phyloP scores from a whole-genome alignment of 2,329 filamentous ascomycete genomes.

The Xylariaceae sp. region DNA sequence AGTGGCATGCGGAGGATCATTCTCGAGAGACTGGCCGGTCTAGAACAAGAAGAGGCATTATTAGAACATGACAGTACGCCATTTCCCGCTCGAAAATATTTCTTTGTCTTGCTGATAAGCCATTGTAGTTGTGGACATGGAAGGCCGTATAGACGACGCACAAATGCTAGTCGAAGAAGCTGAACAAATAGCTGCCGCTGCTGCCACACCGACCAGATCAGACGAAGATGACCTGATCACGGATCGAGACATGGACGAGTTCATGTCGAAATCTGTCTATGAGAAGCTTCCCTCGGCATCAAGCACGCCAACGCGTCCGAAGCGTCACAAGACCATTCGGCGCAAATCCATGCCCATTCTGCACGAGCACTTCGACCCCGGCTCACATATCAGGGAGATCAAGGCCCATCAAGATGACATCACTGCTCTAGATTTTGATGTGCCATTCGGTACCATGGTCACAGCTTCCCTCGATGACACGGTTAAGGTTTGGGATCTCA shows the following conservation, averaged over 20 bases:
- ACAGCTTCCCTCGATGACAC: conserved; percentile 90
- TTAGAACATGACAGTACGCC: conserved; percentile 79
- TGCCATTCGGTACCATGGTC: conserved; percentile 93
- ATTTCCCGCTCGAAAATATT: neutral
- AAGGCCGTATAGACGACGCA: conserved; percentile 58
- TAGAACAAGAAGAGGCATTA: conserved; percentile 88
- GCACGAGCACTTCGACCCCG: conserved; percentile 91
- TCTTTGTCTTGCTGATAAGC: conserved; percentile 27
- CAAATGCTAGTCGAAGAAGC: conserved; percentile 57
- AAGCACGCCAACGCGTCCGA: conserved; percentile 47
- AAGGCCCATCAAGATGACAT: conserved; percentile 84
- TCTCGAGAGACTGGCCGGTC: conserved; percentile 74
- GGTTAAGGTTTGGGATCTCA: conserved; percentile 93
- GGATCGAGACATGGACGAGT: conserved; percentile 54
- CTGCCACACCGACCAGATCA: conserved; percentile 48
- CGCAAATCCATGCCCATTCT: conserved; percentile 89
- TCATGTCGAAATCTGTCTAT: conserved; percentile 98
- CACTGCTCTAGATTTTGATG: conserved; percentile 91
- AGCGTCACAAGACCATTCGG: conserved; percentile 55
- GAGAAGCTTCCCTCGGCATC: conserved; percentile 70
- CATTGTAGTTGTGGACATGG: conserved; percentile 56
- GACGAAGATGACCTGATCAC: conserved; percentile 49
- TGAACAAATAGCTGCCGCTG: conserved; percentile 50
- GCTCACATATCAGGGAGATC: conserved; percentile 82
- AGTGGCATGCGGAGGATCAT: conserved; percentile 91